These are phyloP conservation scores for Penicillium waksmanii DNA, from an alignment of 495 filamentous ascomycete species.

Conservation along the genomic window DNA sequence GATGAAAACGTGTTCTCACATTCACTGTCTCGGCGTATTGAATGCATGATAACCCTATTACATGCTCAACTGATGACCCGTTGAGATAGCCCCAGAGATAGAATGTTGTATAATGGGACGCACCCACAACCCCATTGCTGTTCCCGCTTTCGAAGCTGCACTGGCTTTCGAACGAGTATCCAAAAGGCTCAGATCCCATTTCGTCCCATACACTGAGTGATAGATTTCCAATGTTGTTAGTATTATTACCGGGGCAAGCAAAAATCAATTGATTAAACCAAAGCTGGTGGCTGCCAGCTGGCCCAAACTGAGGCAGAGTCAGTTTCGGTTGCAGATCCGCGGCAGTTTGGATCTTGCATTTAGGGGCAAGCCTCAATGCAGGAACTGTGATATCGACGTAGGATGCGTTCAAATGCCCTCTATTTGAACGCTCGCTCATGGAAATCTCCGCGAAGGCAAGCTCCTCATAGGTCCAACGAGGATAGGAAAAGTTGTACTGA, in stretches of 20 bases:
- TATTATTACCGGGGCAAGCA: slow-evolving; percentile 12
- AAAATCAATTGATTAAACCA: neutral
- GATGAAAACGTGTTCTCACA: slow-evolving; percentile 6
- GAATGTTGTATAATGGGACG: neutral
- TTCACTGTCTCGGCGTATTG: slow-evolving; percentile 16
- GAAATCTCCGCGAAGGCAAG: slow-evolving; percentile 17
- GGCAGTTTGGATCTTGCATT: neutral
- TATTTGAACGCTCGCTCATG: neutral
- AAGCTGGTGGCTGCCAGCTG: neutral
- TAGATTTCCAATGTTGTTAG: neutral
- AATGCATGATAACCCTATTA: slow-evolving; percentile 4
- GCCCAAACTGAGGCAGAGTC: neutral
- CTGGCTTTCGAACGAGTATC: slow-evolving; percentile 1
- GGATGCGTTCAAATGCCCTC: neutral
- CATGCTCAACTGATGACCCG: neutral
- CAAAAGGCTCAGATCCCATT: slow-evolving; percentile 4
- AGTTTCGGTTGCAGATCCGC: slow-evolving; percentile 3
- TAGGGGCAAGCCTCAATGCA: slow-evolving; percentile 4
- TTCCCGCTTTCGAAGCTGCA: neutral
- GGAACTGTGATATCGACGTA: slow-evolving; percentile 12
- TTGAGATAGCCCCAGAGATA: slow-evolving; percentile 16
- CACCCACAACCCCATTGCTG: neutral
- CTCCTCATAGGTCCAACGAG: slow-evolving; percentile 19
- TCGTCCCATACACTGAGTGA: neutral
- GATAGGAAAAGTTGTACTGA: slow-evolving; percentile 17